Base-by-base conservation (phyloP, 2,329 filamentous ascomycete genomes). In the Clarireedia homoeocarpa region DNA sequence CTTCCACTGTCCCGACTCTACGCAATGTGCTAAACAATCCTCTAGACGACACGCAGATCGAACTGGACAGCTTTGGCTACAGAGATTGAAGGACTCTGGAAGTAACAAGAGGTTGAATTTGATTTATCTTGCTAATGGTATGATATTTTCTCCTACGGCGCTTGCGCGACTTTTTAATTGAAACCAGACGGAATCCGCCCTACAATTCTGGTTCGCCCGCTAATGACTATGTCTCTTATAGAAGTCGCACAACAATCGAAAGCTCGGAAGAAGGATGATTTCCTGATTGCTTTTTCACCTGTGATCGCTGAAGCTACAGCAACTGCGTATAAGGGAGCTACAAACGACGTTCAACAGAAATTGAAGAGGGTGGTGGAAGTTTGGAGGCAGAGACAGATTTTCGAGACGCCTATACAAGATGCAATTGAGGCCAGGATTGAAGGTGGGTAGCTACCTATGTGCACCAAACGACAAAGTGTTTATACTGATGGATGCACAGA, bases 241-340 rank as follows among this genome's bases (percentile, higher is more conserved):
- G 94, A 99, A 77, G 91, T 99, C 57, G 88, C 90, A 23, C 94
- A 99, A 70, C 94, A 97, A 69, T 96, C 91, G 24, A 95, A 95
- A 72, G 92, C 89, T 48, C 86, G 92, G 38, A 85, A 88, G 61
- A 96, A 95, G 72, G 85, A 91, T 53, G 94, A 99, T 65, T 99
- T 99, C 65, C 80, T 96, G 14, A 80, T 87, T 59, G 92, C 94
- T 6, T 97, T 96, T 71, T 87, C 92, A 47, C 91, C 94, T 4
- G 81, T 96, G 63, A 88, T 99, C 61, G 89, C 89, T 20, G 94
- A 99, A 71, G 92, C 91, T n/a, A 86, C 88, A 9, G 80, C 89
- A 14, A 78, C 82, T n/a, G 92, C 94, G 40, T 99, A 97, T 71
- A 95, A 92, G 71, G 90, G 91, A 59, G 86, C 91, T 1, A 84